Evolutionary conservation across 228 moss, liverwort and hornwort genomes (phyloP).

Genomic region (Sphagnum fallax): DNA sequence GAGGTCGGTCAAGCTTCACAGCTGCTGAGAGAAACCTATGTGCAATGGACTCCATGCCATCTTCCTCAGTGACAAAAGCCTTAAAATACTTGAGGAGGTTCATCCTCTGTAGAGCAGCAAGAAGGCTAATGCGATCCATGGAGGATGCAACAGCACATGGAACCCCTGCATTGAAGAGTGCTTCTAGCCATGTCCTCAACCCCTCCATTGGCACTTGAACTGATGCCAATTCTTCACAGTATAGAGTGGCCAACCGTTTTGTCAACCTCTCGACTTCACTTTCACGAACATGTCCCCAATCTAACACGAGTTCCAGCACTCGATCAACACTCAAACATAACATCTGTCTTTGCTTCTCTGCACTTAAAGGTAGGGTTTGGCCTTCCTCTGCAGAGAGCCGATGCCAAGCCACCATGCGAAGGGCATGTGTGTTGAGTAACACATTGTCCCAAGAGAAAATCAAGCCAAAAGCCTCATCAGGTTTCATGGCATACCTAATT

Average conservation of each 20-base stretch:
- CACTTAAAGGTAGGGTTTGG: conserved; percentile 27
- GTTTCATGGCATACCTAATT: conserved; percentile 96
- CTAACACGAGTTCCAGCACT: conserved; percentile 51
- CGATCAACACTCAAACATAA: conserved; percentile 54
- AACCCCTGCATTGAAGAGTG: conserved; percentile 83
- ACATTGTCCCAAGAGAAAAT: conserved; percentile 99
- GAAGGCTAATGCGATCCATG: conserved; percentile 77
- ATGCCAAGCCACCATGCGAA: conserved; percentile 86
- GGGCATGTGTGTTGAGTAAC: conserved; percentile 73
- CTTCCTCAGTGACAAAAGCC: conserved; percentile 86
- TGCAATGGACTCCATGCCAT: conserved; percentile 97
- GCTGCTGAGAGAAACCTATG: conserved; percentile 94
- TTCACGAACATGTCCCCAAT: conserved; percentile 42
- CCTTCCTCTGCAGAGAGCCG: conserved; percentile 84
- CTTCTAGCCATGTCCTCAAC: conserved; percentile 78
- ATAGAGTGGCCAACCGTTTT: conserved; percentile 66
- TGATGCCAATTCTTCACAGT: conserved; percentile 68
- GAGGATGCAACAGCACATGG: conserved; percentile 95
- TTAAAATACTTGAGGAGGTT: conserved; percentile 69
- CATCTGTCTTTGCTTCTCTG: conserved; percentile 62
- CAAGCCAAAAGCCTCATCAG: conserved; percentile 94
- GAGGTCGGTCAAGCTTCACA: conserved; percentile 93
- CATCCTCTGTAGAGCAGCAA: conserved; percentile 78
- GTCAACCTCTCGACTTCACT: conserved; percentile 53
- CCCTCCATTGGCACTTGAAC: conserved; percentile 82